Percentiles rank a stretch among this genome's conserved stretches.
phyloP scores from a whole-genome alignment of 176 grass and related monocot species.

The Poa annua region DNA sequence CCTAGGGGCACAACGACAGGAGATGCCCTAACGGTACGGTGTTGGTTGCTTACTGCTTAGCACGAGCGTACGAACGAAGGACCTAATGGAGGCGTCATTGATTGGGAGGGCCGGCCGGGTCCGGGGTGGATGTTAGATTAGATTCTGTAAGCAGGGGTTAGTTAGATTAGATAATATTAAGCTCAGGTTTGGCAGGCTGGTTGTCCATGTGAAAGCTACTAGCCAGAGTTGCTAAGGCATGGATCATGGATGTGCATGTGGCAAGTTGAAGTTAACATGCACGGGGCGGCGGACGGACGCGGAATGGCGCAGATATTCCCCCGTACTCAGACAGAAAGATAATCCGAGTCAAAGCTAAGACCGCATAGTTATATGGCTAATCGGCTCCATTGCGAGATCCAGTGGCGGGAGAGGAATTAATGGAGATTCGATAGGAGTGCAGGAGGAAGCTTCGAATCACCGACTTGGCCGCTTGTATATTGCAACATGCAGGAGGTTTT shows the following conservation, averaged over 20 bases:
- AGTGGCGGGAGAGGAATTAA: neutral
- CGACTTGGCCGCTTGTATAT: slow-evolving; percentile 9
- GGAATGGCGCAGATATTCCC: slow-evolving; percentile 11
- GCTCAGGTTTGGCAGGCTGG: neutral
- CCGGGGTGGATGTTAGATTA: neutral
- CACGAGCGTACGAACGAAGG: neutral
- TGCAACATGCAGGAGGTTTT: neutral
- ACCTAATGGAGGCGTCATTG: neutral
- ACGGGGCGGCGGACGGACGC: neutral
- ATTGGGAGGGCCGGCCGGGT: no score
- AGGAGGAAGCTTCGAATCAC: slow-evolving; percentile 20
- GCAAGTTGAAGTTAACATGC: neutral
- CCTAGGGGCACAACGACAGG: no score
- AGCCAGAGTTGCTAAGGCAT: no score
- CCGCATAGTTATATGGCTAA: slow-evolving; percentile 8
- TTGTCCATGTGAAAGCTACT: neutral
- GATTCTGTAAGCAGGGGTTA: neutral
- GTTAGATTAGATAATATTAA: neutral
- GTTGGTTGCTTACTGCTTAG: neutral
- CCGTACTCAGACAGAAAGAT: neutral
- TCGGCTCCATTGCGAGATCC: neutral
- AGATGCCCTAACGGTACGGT: neutral
- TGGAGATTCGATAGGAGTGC: neutral
- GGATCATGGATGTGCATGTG: neutral
- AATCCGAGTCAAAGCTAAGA: neutral